Evolutionary conservation across 2,329 filamentous ascomycete species (phyloP), one percentile per base, ranked within the genome.

Genomic region (Trichoderma oligosporum): DNA sequence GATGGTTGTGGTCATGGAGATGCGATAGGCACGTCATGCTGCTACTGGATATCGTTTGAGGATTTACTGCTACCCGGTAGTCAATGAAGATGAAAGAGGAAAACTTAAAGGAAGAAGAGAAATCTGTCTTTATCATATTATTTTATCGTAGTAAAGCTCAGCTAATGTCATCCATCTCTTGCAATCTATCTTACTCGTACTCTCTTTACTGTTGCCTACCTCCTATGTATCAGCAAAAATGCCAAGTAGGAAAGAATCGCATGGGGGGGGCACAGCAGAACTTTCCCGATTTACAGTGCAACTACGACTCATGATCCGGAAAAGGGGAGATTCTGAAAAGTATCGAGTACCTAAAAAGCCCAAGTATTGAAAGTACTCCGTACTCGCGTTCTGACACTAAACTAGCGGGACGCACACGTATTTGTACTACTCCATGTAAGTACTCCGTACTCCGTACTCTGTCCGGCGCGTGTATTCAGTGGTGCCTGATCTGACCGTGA

Each of bases 401-500:
- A 8, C n/a, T 33, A 24, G 2, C 12, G 41, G 14, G 14, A 18
- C 20, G 36, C 25, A 24, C 22, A 31, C 49, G 12, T 35, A 11
- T 31, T 6, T 31, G n/a, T n/a, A n/a, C n/a, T n/a, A n/a, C n/a
- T n/a, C n/a, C n/a, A n/a, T n/a, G n/a, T n/a, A n/a, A n/a, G n/a
- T n/a, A n/a, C n/a, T n/a, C n/a, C 12, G 41, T 29, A 39, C 31
- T n/a, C 7, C 6, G 47, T 29, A 27, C n/a, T 20, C 16, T 27
- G 22, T 38, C 29, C 51, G 38, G 27, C 38, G 36, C 18, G 25
- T 20, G 48, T 24, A 16, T 47, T 47, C 42, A 25, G 42, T 22
- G 53, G 25, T 56, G 53, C 53, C 53, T 56, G 44, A 47, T 56
- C 53, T 39, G 24, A 38, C 42, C 42, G 42, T 47, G 42, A 25